Evolutionary conservation across 179 eudicot species (phyloP), one percentile per base, ranked within the genome.

Genomic region (Sideroxylon spinosum): DNA sequence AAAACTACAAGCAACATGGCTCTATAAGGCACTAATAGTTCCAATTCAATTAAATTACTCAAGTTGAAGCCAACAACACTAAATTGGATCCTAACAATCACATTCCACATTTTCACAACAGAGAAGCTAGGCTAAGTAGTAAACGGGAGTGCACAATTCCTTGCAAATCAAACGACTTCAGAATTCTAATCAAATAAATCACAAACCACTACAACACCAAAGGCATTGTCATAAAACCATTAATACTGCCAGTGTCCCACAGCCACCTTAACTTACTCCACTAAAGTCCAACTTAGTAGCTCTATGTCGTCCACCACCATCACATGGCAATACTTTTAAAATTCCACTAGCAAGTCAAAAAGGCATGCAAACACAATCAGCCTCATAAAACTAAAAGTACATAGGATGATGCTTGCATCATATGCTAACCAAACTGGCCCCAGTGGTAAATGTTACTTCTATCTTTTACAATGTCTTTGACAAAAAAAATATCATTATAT

Each of bases 221-320:
- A 60, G 10, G n/a, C n/a, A 3, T 20, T 19, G 63, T 19, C 22
- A n/a, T 8, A 60, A 12, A n/a, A n/a, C 12, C 6, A 20, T 25
- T 0, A 23, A 22, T 66, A 25, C 8, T 20, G 48, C 48, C n/a
- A 66, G 10, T 66, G 2, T 6, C 32, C 32, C 67, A 25, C 67
- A 29, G 7, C 63, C n/a, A 6, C 25, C 23, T 59, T 59, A n/a
- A 0, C 25, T 59, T 59, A 22, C 63, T 59, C 63, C 23, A 59
- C 63, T 6, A n/a, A 59, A 59, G 11, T 26, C 74, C 74, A 71
- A 23, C 52, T 46, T 71, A 71, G 63, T 29, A 71, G 13, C 75
- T 71, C 37, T 71, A 26, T 17, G n/a, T 53, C 63, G 17, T 11
- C 62, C 50, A 37, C 67, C 77, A 57, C 17, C 25, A 74, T 44